Conservation (phyloP, 2,329 filamentous ascomycete genomes). For the Neonectria punicea region DNA sequence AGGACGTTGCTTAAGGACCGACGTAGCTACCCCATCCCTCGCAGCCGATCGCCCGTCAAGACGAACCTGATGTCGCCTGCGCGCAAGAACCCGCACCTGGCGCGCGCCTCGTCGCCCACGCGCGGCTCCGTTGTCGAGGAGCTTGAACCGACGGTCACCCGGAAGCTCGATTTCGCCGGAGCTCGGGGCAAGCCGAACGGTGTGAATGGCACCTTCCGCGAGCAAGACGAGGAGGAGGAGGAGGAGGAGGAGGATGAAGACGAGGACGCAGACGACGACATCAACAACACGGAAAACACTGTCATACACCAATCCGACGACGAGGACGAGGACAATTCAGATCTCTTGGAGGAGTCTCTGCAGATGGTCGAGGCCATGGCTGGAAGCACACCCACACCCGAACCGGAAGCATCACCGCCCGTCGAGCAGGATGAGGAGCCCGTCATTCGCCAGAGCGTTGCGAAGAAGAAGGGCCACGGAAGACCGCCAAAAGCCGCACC, state of each 20-base stretch:
- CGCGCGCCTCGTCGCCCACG: slow-evolving; percentile 61
- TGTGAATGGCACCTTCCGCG: slow-evolving; percentile 40
- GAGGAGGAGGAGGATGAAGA: slow-evolving; percentile 40
- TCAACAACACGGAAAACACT: slow-evolving; percentile 28
- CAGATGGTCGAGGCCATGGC: slow-evolving; percentile 52
- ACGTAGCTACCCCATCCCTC: slow-evolving; percentile 60
- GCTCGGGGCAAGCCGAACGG: slow-evolving; percentile 41
- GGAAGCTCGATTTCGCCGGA: slow-evolving; percentile 63
- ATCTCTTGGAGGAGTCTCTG: slow-evolving; percentile 55
- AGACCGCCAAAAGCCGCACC: slow-evolving; percentile 33
- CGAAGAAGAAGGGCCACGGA: slow-evolving; percentile 33
- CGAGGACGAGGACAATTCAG: slow-evolving; percentile 22
- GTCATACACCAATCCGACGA: slow-evolving; percentile 8
- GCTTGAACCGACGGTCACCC: slow-evolving; percentile 57
- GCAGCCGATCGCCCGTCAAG: slow-evolving; percentile 70
- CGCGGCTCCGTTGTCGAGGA: slow-evolving; percentile 51
- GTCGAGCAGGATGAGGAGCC: slow-evolving; percentile 21
- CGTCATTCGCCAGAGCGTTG: slow-evolving; percentile 17
- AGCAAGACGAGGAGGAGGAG: slow-evolving; percentile 43
- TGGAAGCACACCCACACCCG: slow-evolving; percentile 33
- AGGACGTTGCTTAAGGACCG: slow-evolving; percentile 62
- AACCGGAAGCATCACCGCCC: slow-evolving; percentile 20
- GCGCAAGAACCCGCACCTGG: slow-evolving; percentile 68
- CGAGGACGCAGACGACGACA: slow-evolving; percentile 39
- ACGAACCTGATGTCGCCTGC: slow-evolving; percentile 70